A percentile compares a stretch with the other conserved stretches of the same genome.
Conservation (phyloP, 139 green algal species). For the Chlamydomonas schloesseri region DNA sequence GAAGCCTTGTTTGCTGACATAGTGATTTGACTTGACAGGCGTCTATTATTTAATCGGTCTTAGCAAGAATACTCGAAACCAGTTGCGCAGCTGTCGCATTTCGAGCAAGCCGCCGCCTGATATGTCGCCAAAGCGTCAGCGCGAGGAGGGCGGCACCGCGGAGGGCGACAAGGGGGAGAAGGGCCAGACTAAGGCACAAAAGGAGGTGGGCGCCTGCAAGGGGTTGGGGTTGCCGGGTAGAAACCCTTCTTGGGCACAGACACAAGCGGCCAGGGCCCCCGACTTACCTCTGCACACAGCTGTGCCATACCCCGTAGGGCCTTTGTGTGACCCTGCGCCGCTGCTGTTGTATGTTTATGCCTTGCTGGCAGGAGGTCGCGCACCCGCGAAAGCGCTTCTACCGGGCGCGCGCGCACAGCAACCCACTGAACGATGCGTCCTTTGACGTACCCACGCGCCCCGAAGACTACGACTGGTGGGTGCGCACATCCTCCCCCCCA, state of each 20-base stretch:
- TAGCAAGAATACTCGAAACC: no score
- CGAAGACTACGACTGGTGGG: constrained; percentile 79
- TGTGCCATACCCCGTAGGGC: no score
- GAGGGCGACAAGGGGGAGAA: constrained; percentile 14
- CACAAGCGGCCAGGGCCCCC: no score
- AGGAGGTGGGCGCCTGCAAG: constrained; percentile 12
- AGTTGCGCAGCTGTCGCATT: no score
- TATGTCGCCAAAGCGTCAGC: constrained; percentile 1
- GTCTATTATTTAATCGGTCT: no score
- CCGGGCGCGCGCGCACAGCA: constrained; percentile 94
- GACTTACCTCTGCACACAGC: no score
- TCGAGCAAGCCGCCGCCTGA: no score
- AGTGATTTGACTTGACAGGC: no score
- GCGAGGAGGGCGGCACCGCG: neutral
- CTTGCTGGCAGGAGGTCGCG: constrained; percentile 1
- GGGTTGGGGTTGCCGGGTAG: neutral
- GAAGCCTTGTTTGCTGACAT: no score
- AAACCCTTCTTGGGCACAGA: neutral
- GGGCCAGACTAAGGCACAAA: neutral
- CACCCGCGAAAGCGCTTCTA: constrained; percentile 89
- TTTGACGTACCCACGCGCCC: constrained; percentile 80
- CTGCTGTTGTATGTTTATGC: no score
- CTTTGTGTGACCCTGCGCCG: no score
- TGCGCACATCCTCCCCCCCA: no score
- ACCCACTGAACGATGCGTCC: constrained; percentile 91